Evolutionary conservation across 331 rosid genomes (phyloP), one percentile per base, ranked within the genome.

Genomic region (Pyrus hybrid): DNA sequence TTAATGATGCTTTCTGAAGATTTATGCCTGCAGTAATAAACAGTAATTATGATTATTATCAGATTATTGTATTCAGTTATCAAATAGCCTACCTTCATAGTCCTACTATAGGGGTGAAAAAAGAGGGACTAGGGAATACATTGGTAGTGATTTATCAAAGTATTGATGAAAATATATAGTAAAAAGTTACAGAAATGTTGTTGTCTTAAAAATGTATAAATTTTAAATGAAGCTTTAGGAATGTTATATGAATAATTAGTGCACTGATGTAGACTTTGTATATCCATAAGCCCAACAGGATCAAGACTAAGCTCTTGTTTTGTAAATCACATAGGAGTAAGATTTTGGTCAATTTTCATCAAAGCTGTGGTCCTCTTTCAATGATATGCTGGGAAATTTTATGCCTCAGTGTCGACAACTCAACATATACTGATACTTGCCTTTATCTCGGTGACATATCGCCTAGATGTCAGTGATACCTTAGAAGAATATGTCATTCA

Each of bases 231-330:
- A 32, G 21, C 25, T 65, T 63, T 4, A 22, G 2, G 43, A 17
- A 37, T 37, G 13, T 37, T 37, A 37, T 0, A 37, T 1, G 45
- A 37, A 37, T 64, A 30, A 64, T 13, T 30, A 30, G 2, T 63
- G 41, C 68, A 30, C 12, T 37, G 35, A 63, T 63, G 8, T 30
- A 29, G 49, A 21, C 18, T 17, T 0, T 30, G 69, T 65, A 32
- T 10, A 9, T 18, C 26, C 45, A 13, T 91, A 0, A 88, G 68
- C 7, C 62, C 0, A 82, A 85, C 16, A 91, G 43, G 79, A 87
- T 88, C 75, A 84, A 81, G 85, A 91, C 45, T 0, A 37, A 88
- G 89, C 77, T 88, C 20, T 35, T 91, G 75, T 4, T 91, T 58
- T 88, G 93, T 5, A 29, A 29, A 29, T 17, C 32, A 13, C 32